Evolutionary conservation across 352 stramenopile species (phyloP).

Genomic region (Hyaloperonospora arabidopsidis): DNA sequence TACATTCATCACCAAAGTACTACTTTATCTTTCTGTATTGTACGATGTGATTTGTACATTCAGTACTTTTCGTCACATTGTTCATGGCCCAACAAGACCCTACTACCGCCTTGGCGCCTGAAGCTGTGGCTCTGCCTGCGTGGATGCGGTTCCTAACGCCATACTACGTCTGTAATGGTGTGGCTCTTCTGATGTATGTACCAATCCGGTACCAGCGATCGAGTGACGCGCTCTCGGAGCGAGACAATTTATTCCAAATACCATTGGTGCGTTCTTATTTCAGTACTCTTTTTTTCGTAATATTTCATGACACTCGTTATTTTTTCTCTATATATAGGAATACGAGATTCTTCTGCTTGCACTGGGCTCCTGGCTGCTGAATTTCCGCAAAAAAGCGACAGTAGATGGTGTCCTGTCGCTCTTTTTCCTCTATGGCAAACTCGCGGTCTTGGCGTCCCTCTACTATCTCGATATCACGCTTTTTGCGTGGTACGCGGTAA

Average conservation of each 20-base stretch:
- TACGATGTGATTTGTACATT: no score
- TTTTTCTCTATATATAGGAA: slow-evolving; percentile 26
- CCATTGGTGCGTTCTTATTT: slow-evolving; percentile 21
- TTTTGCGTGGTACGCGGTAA: slow-evolving; percentile 55
- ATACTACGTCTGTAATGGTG: slow-evolving; percentile 62
- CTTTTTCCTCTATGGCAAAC: slow-evolving; percentile 65
- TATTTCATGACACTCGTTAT: not conserved
- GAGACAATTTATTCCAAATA: slow-evolving; percentile 59
- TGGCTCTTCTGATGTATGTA: slow-evolving; percentile 50
- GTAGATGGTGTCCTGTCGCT: slow-evolving; percentile 53
- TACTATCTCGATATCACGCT: slow-evolving; percentile 62
- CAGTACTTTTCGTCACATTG: not conserved
- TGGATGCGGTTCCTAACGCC: slow-evolving; percentile 52
- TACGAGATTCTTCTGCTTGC: slow-evolving; percentile 67
- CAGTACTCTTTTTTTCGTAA: not conserved
- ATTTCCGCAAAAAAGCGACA: slow-evolving; percentile 75
- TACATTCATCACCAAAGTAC: no score
- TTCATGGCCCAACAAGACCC: slow-evolving; percentile 5
- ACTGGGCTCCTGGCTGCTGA: slow-evolving; percentile 44
- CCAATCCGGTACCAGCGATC: slow-evolving; percentile 36
- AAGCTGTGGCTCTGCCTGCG: slow-evolving; percentile 9
- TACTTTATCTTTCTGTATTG: no score
- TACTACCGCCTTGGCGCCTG: not conserved
- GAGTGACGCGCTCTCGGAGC: slow-evolving; percentile 36
- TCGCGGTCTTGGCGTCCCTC: slow-evolving; percentile 44